Conservation (phyloP, 2,329 filamentous ascomycete genomes). For the Scedosporium boydii region DNA sequence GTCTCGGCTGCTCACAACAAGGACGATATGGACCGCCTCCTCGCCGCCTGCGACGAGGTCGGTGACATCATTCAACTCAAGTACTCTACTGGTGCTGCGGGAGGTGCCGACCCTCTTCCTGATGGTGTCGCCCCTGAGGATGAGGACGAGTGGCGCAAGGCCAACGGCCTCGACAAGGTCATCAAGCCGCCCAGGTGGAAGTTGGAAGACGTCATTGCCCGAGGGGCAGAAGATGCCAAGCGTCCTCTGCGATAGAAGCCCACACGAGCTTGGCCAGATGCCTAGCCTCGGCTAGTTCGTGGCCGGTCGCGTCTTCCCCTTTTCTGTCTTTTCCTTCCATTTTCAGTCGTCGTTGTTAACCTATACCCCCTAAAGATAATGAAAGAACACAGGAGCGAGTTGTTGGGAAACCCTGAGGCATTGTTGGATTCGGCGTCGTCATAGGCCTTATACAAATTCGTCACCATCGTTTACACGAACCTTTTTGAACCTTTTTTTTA, state of each 20-base stretch:
- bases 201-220: slow-evolving; percentile 70
- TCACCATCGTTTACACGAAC: not conserved
- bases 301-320: not conserved
- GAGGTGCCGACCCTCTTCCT: slow-evolving; percentile 68
- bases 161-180: slow-evolving; percentile 59
- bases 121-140: slow-evolving; percentile 62
- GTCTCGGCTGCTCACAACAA: slow-evolving; percentile 95
- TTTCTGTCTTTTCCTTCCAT: not conserved
- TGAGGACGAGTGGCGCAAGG: slow-evolving; percentile 57
- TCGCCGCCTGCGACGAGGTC: slow-evolving; percentile 85
- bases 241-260: slow-evolving; percentile 52
- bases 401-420: not conserved
- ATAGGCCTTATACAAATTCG: not conserved
- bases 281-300: not conserved
- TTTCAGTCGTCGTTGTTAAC: not conserved
- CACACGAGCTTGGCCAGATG: not conserved
- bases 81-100: slow-evolving; percentile 92
- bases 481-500: not conserved
- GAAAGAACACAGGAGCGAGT: not conserved
- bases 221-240: slow-evolving; percentile 69
- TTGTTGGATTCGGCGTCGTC: not conserved
- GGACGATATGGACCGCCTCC: slow-evolving; percentile 85
- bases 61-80: slow-evolving; percentile 90
- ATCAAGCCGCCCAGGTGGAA: slow-evolving; percentile 72
- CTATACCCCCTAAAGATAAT: not conserved